Evolutionary conservation across 1,284 basidiomycete species (phyloP).

Genomic region (Sanghuangporus sanghuang): DNA sequence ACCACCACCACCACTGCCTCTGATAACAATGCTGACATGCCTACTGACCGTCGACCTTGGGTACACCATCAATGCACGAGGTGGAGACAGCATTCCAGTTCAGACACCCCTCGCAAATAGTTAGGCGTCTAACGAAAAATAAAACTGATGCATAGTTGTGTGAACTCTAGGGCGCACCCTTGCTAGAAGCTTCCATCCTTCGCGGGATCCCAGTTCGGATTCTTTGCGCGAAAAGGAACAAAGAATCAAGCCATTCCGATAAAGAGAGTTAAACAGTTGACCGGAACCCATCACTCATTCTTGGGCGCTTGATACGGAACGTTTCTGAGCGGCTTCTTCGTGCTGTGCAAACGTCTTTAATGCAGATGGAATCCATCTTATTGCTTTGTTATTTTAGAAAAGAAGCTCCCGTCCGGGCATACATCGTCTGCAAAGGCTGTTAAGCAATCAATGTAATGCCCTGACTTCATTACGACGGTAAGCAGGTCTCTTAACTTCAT

Average conservation of each 20-base stretch:
- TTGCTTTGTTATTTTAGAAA: too few relatives aligned
- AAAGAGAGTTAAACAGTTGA: not conserved
- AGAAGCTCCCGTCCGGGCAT: too few relatives aligned
- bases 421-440: too few relatives aligned
- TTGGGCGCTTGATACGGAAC: not conserved
- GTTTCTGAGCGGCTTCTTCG: not conserved
- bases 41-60: too few relatives aligned
- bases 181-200: not conserved
- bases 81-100: too few relatives aligned
- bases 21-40: not conserved
- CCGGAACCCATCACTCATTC: not conserved
- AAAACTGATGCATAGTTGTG: too few relatives aligned
- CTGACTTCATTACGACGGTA: too few relatives aligned
- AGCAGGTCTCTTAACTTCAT: too few relatives aligned
- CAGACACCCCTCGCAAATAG: too few relatives aligned
- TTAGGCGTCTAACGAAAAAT: too few relatives aligned
- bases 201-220: not conserved
- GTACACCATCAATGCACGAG: too few relatives aligned
- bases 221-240: not conserved
- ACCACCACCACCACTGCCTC: not conserved
- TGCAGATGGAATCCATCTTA: not conserved
- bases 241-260: not conserved
- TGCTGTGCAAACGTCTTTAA: not conserved
- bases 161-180: not conserved
- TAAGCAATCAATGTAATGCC: too few relatives aligned